A percentile compares a stretch with the other conserved stretches of the same genome.
Conservation (phyloP, 1,139 yeast genomes). For the Saccharomyces hybrid region DNA sequence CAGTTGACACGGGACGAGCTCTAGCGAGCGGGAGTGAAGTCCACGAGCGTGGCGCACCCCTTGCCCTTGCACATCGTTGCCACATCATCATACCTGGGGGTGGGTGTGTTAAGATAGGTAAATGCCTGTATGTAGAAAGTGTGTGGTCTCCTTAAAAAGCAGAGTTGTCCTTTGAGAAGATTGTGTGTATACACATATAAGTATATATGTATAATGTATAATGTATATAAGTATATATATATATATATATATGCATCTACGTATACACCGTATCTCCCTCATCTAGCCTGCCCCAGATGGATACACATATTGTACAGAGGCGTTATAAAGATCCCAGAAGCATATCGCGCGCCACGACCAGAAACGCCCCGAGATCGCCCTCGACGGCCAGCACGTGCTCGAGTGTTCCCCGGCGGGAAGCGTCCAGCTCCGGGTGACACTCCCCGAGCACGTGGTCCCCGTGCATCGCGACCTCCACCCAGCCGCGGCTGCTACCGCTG, state of each 20-base stretch:
- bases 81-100: background rate
- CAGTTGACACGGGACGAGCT: background rate
- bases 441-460: background rate
- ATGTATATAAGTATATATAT: too few species aligned
- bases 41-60: background rate
- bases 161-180: too few species aligned
- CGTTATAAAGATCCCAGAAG: background rate
- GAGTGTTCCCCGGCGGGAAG: background rate
- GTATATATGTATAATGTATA: too few species aligned
- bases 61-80: background rate
- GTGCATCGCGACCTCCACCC: background rate
- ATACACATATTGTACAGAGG: background rate
- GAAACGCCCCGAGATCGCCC: background rate
- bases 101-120: too few species aligned
- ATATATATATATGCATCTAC: too few species aligned
- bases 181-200: too few species aligned
- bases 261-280: background rate
- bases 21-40: background rate
- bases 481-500: background rate
- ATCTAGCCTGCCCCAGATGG: background rate
- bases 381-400: background rate
- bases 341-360: background rate
- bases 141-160: background rate
- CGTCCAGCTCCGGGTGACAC: background rate
- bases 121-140: background rate